Evolutionary conservation across 768 basidiomycete species (phyloP), one percentile per base, ranked within the genome.

Genomic region (Mycena polygramma): DNA sequence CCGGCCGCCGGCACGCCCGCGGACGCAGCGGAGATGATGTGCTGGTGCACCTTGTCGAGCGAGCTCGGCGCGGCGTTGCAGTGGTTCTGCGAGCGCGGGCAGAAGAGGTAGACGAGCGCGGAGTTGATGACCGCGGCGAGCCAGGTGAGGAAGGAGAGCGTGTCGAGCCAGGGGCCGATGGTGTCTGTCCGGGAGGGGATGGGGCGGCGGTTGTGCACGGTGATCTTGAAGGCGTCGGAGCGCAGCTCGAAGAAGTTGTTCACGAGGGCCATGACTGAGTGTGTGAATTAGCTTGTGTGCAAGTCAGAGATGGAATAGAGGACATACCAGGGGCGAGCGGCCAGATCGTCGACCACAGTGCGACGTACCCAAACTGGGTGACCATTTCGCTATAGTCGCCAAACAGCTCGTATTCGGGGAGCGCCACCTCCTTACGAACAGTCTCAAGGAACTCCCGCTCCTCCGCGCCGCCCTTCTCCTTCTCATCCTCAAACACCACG

Each of bases 341-440:
- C 96, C 96, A 99, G 68, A 97, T 94, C 37, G 94, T 91, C 54
- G 91, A 94, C 95, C 96, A 99, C 24, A 98, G 83, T 10, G 90
- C 90, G 37, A 98, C 90, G 77, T 97, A 96, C 0, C 97, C 97
- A 78, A 97, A 98, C 76, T 97, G 95, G 11, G 93, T 92, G 19
- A 94, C 94, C 97, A 99, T 98, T 83, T 99, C 98, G 75, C 90
- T 91, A 80, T 97, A 99, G 81, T 98, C 97, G 61, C 84, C 88
- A 75, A 95, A 96, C 8, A 93, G 83, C 43, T 91, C 88, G 75
- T 97, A 96, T 46, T 91, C 91, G 0, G 96, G 94, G 57, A 97
- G 83, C 30, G 89, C 88, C 8, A 92, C 91, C 81, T 99, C 92
- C 58, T 83, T 82, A 66, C 95, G 84, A 30, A 98, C 92, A 55